Percentiles rank a stretch among this genome's conserved stretches.
phyloP scores from a whole-genome alignment of 768 basidiomycete genomes.

The Lactarius vividus region DNA sequence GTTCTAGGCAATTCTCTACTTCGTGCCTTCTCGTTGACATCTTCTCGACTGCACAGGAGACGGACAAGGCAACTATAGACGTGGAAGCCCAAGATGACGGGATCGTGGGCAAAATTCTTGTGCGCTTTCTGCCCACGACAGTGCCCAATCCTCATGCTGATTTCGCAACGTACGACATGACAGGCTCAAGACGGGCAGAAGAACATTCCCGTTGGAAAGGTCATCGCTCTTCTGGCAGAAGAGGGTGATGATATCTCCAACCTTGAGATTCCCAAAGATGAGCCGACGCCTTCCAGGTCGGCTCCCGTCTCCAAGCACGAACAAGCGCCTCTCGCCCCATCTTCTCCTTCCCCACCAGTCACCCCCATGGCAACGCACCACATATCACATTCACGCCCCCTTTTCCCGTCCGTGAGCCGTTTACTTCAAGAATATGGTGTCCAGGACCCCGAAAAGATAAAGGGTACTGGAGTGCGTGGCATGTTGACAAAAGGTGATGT shows the following conservation, averaged over 20 bases:
- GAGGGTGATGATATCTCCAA: slow-evolving; percentile 94
- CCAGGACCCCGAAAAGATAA: slow-evolving; percentile 61
- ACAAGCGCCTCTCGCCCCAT: slow-evolving; percentile 33
- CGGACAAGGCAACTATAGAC: slow-evolving; percentile 95
- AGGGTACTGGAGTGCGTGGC: slow-evolving; percentile 86
- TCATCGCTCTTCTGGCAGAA: slow-evolving; percentile 91
- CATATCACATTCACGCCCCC: slow-evolving; percentile 57
- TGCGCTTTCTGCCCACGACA: slow-evolving; percentile 39
- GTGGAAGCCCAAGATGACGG: slow-evolving; percentile 99
- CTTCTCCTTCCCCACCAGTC: slow-evolving; percentile 33
- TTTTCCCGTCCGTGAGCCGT: slow-evolving; percentile 90
- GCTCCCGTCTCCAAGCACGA: slow-evolving; percentile 12
- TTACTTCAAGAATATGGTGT: slow-evolving; percentile 66
- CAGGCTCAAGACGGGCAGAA: slow-evolving; percentile 78
- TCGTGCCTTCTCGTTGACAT: neutral
- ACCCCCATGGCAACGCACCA: slow-evolving; percentile 33
- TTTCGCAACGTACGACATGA: neutral
- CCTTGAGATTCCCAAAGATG: slow-evolving; percentile 59
- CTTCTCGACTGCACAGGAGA: slow-evolving; percentile 56
- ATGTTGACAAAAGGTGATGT: slow-evolving; percentile 98
- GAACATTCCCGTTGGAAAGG: slow-evolving; percentile 80
- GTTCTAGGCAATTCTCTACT: slow-evolving; percentile 32
- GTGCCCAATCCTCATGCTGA: neutral
- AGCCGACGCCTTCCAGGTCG: slow-evolving; percentile 27
- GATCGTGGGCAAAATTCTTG: slow-evolving; percentile 88